Evolutionary conservation across 2,329 filamentous ascomycete species (phyloP).

Genomic region (Apiospora koreana): DNA sequence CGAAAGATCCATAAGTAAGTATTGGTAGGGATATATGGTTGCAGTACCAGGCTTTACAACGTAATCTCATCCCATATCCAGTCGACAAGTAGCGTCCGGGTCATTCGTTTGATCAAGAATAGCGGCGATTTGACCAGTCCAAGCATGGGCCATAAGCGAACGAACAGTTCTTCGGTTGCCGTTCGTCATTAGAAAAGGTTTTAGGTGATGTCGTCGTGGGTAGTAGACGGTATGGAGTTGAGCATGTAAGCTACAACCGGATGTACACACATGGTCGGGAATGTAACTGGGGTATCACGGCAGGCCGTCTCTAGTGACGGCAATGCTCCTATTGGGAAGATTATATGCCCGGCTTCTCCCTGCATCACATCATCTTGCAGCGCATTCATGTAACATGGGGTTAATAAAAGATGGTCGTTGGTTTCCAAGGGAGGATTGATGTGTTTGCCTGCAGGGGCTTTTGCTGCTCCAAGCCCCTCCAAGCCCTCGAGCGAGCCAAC

Average conservation of each 20-base stretch:
- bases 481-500: no score
- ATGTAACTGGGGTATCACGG: background rate
- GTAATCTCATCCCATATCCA: no score
- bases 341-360: background rate
- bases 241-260: background rate
- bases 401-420: background rate
- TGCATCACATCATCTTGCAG: background rate
- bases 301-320: background rate
- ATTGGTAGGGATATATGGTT: background rate
- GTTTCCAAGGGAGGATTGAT: no score
- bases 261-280: background rate
- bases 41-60: background rate
- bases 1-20: background rate
- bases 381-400: background rate
- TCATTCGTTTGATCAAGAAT: background rate
- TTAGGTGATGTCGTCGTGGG: background rate
- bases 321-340: background rate
- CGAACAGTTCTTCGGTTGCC: background rate
- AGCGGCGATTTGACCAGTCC: background rate
- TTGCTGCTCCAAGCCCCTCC: background rate
- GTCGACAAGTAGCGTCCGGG: background rate
- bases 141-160: no score
- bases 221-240: background rate
- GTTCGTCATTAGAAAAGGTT: background rate
- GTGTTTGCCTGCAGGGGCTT: no score